A percentile compares a stretch with the other conserved stretches of the same genome.
These are phyloP conservation scores for Cinchona pubescens DNA, from an alignment of 257 asterid genomes.

Conservation along the genomic window DNA sequence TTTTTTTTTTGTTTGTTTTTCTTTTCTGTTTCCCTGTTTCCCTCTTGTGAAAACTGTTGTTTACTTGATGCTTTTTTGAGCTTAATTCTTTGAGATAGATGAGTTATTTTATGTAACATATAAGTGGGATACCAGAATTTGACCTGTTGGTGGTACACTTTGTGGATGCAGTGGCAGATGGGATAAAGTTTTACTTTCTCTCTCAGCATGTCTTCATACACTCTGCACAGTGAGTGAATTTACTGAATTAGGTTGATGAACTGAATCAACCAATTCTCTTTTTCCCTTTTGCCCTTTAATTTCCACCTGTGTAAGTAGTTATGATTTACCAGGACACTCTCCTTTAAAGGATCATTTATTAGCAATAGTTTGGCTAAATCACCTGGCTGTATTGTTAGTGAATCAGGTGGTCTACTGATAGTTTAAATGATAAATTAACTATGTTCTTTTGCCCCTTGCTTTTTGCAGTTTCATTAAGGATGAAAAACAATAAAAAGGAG, in stretches of 20 bases:
- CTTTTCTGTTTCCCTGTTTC: neutral
- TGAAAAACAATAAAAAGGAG: neutral
- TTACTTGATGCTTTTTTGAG: neutral
- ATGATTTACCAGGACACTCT: neutral
- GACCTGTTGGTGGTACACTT: conserved; percentile 17
- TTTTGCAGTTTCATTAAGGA: conserved; percentile 1
- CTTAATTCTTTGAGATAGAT: neutral
- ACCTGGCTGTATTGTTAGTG: neutral
- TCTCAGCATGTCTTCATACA: conserved; percentile 16
- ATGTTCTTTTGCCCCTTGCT: neutral
- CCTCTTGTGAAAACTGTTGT: neutral
- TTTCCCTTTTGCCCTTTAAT: neutral
- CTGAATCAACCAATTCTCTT: neutral
- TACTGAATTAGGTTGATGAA: neutral
- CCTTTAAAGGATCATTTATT: neutral
- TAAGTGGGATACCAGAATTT: neutral
- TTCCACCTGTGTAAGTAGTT: too few relatives aligned
- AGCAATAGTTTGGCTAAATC: too few relatives aligned
- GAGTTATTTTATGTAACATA: neutral
- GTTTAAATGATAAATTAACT: neutral
- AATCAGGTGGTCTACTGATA: neutral
- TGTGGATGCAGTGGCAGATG: conserved; percentile 84
- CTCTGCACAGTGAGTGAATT: conserved; percentile 37
- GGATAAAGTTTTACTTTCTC: conserved; percentile 51
- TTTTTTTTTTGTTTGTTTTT: neutral